A percentile compares a stretch with the other conserved stretches of the same genome.
Evolutionary conservation across 2,329 filamentous ascomycete genomes (phyloP).

Genomic region (Ophiocordyceps camponoti-rufipedis): DNA sequence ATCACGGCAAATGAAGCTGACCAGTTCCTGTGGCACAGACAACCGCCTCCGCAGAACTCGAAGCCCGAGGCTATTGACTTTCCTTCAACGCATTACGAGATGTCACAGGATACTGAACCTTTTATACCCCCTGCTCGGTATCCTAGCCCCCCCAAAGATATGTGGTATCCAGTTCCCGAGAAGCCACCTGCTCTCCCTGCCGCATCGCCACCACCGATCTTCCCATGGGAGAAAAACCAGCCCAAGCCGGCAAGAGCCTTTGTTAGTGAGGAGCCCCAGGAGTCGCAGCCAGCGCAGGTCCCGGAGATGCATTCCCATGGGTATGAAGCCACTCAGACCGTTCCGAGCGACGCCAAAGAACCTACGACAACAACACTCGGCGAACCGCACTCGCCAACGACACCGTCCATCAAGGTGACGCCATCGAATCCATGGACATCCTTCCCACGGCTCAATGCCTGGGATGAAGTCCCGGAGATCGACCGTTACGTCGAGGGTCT

Average conservation of each 20-base stretch:
- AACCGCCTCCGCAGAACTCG: slow-evolving; percentile 45
- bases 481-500: slow-evolving; percentile 69
- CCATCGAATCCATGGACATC: slow-evolving; percentile 49
- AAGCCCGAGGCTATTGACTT: slow-evolving; percentile 77
- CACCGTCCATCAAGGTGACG: slow-evolving; percentile 26
- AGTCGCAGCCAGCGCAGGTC: not conserved
- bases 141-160: slow-evolving; percentile 66
- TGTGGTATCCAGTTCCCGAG: slow-evolving; percentile 74
- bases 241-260: slow-evolving; percentile 49
- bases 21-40: slow-evolving; percentile 21
- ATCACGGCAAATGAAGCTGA: not conserved
- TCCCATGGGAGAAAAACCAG: slow-evolving; percentile 72
- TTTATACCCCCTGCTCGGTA: slow-evolving; percentile 65
- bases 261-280: slow-evolving; percentile 5
- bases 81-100: slow-evolving; percentile 59
- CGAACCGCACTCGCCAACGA: slow-evolving; percentile 27
- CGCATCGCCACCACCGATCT: slow-evolving; percentile 49
- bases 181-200: slow-evolving; percentile 33
- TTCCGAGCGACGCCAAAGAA: not conserved
- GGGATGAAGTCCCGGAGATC: slow-evolving; percentile 84
- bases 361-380: slow-evolving; percentile 9
- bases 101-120: slow-evolving; percentile 57
- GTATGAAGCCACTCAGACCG: slow-evolving; percentile 4
- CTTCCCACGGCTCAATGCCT: slow-evolving; percentile 68
- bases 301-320: slow-evolving; percentile 5